Conservation (phyloP, 192 early-diverging fungal species). For the Backusella psychrophila region DNA sequence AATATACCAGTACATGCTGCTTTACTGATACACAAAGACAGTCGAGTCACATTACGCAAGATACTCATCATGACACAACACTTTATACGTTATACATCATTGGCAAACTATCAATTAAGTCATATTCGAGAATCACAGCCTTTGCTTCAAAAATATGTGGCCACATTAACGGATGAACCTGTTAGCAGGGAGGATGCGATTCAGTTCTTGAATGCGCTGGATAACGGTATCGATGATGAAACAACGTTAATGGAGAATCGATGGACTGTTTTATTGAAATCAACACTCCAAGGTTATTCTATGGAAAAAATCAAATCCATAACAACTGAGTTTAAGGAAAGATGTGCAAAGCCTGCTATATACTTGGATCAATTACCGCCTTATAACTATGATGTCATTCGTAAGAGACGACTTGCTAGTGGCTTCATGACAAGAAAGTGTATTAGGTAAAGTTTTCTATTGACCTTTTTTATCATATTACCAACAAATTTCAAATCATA, state of each 20-base stretch:
- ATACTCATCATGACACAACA: constrained; percentile 22
- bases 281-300: not conserved
- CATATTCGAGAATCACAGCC: constrained; percentile 15
- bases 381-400: constrained; percentile 3
- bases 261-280: constrained; percentile 7
- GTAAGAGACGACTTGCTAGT: not conserved
- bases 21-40: constrained; percentile 24
- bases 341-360: constrained; percentile 11
- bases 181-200: constrained; percentile 23
- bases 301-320: not conserved
- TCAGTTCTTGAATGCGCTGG: constrained; percentile 20
- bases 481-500: not conserved
- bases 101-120: constrained; percentile 1
- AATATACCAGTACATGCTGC: constrained; percentile 17
- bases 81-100: constrained; percentile 13
- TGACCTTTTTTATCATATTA: not conserved
- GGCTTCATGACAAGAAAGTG: not conserved
- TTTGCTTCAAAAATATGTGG: constrained; percentile 9
- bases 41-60: constrained; percentile 17
- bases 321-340: constrained; percentile 11
- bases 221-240: not conserved
- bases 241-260: not conserved
- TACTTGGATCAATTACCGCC: not conserved
- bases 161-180: constrained; percentile 13
- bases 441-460: not conserved